phyloP scores from a whole-genome alignment of 129 eudicot genomes.

The Ambrosia trifida region DNA sequence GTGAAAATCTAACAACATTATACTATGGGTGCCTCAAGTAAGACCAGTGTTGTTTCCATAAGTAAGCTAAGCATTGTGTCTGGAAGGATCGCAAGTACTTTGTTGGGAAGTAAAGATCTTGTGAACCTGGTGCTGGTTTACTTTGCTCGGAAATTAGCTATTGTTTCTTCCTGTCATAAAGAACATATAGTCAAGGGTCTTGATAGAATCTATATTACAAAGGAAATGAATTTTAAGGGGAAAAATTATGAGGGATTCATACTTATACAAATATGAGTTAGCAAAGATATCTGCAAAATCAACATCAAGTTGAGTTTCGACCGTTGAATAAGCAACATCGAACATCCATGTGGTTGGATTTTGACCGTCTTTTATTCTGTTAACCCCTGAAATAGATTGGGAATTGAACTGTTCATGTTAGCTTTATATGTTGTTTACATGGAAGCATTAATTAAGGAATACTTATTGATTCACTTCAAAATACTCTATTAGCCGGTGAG shows the following conservation, averaged over 20 bases:
- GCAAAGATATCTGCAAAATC: slow-evolving; percentile 55
- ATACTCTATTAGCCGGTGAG: slow-evolving; percentile 53
- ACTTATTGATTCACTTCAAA: slow-evolving; percentile 61
- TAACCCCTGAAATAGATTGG: slow-evolving; percentile 58
- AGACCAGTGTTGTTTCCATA: slow-evolving; percentile 58
- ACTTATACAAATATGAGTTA: slow-evolving; percentile 51
- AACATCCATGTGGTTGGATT: slow-evolving; percentile 94
- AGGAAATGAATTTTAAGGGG: background rate
- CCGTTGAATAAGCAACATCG: slow-evolving; percentile 48
- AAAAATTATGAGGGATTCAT: slow-evolving; percentile 4
- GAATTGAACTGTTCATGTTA: background rate
- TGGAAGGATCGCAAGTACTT: slow-evolving; percentile 46
- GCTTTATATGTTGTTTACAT: no score
- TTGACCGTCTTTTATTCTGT: slow-evolving; percentile 58
- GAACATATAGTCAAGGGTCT: background rate
- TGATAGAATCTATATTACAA: no score
- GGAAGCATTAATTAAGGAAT: no score
- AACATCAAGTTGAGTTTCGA: slow-evolving; percentile 56
- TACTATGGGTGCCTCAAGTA: slow-evolving; percentile 62
- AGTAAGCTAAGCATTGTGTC: slow-evolving; percentile 50
- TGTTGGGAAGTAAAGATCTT: slow-evolving; percentile 52
- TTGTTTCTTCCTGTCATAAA: slow-evolving; percentile 44
- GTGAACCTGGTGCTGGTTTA: slow-evolving; percentile 40
- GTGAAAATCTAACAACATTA: slow-evolving; percentile 45
- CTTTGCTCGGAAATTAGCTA: slow-evolving; percentile 46